Base-by-base conservation (phyloP, 805 yeast species). In the Komagataella ulmi region DNA sequence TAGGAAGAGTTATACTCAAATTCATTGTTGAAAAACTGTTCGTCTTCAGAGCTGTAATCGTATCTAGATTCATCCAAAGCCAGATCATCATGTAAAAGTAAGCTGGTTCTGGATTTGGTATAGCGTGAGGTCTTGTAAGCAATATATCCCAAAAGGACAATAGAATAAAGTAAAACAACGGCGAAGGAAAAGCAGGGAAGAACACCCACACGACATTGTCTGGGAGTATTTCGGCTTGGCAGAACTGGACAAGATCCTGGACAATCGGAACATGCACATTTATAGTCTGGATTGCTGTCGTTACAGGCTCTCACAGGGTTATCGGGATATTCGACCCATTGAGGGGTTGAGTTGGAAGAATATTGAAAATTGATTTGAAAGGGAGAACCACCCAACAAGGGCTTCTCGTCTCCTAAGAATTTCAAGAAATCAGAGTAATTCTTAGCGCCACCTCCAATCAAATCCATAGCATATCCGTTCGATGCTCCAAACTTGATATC, bases 371-470 rank as follows among this genome's bases (percentile, higher is more conserved):
- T 84, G 55, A 91, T 90, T 64, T 91, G 98, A 63, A 91, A 88
- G 0, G 97, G 97, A 0, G 96, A 88, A 0, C 99, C 99, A 0
- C 98, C 97, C 3, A 91, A 71, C 59, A 88, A 57, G 0, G 98
- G 98, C 64, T 91, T 90, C 58, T 88, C 95, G 63, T 91, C 98
- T 10, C 98, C 98, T 50, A 93, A 66, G 61, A 91, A 93, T 66
- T 89, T 85, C 57, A 91, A 69, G 62, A 91, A 91, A 51, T 80
- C 79, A 36, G 71, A 58, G 64, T 79, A 86, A 58, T 81, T 78
- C 51, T 73, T 75, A 2, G 98, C 97, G 1, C 98, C 98, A n/a
- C 99, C 99, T 6, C 99, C 99, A 46, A 91, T 83, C 45, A 91
- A 73, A 62, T 91, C 98, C 97, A 91, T 89, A 7, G 97, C 98